phyloP scores from a whole-genome alignment of 2,329 filamentous ascomycete genomes.

The Davidsoniella australis region DNA sequence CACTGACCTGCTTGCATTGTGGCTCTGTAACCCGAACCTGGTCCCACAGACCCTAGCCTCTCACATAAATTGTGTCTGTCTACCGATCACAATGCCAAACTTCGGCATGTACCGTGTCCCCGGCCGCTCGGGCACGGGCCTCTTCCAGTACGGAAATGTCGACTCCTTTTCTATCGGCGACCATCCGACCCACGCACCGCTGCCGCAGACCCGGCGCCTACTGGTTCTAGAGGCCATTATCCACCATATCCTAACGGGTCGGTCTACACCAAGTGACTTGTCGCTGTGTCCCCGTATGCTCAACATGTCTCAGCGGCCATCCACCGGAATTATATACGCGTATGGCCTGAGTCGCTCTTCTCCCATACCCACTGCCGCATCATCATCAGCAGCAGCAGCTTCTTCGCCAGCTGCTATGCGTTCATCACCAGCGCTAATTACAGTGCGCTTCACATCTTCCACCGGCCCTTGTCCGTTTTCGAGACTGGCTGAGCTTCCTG shows the following conservation, averaged over 20 bases:
- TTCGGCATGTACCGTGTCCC: slow-evolving; percentile 2
- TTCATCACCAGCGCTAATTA: not conserved
- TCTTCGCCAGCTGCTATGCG: not conserved
- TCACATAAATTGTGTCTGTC: no score
- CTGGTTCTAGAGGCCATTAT: slow-evolving; percentile 2
- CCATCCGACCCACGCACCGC: slow-evolving; percentile 1
- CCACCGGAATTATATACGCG: slow-evolving; percentile 1
- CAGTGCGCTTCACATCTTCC: not conserved
- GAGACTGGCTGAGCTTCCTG: not conserved
- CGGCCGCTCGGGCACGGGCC: not conserved
- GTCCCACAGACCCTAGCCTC: no score
- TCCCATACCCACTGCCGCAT: not conserved
- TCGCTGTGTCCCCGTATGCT: slow-evolving; percentile 4
- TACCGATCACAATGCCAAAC: not conserved
- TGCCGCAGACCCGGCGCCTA: not conserved
- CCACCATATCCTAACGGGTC: slow-evolving; percentile 1
- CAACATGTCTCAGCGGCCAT: not conserved
- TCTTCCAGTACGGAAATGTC: slow-evolving; percentile 4
- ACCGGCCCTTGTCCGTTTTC: slow-evolving; percentile 1
- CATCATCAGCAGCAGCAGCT: not conserved
- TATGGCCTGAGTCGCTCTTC: not conserved
- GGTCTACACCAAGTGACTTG: not conserved
- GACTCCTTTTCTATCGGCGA: slow-evolving; percentile 1
- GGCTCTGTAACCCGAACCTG: no score
- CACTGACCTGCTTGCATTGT: no score